Base-by-base conservation (phyloP, 202 grass and related monocot genomes). In the Alloteropsis angusta region DNA sequence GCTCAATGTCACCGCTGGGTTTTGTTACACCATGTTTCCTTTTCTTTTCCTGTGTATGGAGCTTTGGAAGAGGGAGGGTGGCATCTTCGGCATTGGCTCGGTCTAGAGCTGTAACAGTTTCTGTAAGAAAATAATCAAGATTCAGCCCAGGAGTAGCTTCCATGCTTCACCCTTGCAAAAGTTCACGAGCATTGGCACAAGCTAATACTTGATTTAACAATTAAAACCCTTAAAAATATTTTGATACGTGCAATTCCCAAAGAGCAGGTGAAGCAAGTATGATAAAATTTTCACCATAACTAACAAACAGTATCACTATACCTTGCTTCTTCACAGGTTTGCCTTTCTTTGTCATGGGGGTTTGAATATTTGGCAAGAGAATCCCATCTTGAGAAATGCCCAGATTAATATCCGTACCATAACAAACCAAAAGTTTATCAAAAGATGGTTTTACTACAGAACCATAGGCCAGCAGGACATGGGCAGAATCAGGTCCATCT, bases 21-120 rank as follows among this genome's bases (percentile, higher is more conserved):
- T 86, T 62, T 79, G 84, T 79, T 77, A 79, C 75, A 58, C 56
- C 61, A 72, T 93, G 89, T 78, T 99, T 99, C 70, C 96, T 95
- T 89, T 99, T 99, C 85, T 95, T 99, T 59, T 91, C 92, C 38
- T 84, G 71, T 16, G 68, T 45, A 84, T 87, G 86, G n/a, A 99
- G 67, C 79, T 91, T 95, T 32, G 92, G 90, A 86, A 99, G 82
- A 79, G 96, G 96, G 68, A 99, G 78, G 22, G 80, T 84, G 16
- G 92, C 90, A 89, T 99, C 92, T 88, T 95, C 96, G 16, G 92
- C 96, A 84, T 99, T 99, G 22, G 96, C 79, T 21, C 88, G 85
- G 65, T 95, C 92, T 68, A 99, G 75, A 85, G 92, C 90, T 57
- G 88, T 98, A 23, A 98, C 80, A 82, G 42, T 86, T 81, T 73